Evolutionary conservation across 2,329 filamentous ascomycete species (phyloP), one percentile per base, ranked within the genome.

Genomic region (Ascochyta koolunga): DNA sequence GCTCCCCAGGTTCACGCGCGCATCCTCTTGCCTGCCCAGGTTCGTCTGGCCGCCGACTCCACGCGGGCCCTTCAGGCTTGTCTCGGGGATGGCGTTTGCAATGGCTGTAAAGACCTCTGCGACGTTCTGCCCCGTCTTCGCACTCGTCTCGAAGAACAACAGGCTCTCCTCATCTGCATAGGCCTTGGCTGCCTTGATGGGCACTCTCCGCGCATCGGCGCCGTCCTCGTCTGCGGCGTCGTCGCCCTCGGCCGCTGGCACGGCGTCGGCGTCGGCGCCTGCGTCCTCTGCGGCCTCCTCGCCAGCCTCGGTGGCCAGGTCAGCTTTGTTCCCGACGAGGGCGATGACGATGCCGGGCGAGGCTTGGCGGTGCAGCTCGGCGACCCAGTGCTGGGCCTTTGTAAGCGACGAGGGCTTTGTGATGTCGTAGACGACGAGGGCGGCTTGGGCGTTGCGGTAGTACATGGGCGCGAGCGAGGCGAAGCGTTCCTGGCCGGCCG

Each of bases 301-400:
- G 9, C 56, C 64, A 9, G 52, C 64, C 29, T 67, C 62, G 36
- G 58, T 87, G 44, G 90, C 90, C 68, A 99, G 82, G 82, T 99
- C 93, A 59, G 95, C 83, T 46, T 74, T 75, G 85, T 99, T 99
- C 70, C 93, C 93, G 32, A 98, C 95, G 38, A 99, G 85, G 49
- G 93, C 92, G 70, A 99, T 98, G 54, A 98, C 93, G 68, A 99
- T 98, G 22, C 93, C 93, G 2, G 93, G 93, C 10, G 90, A 95
- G 1, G 95, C 95, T 79, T 99, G 95, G 71, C 93, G 87, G 80
- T 98, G 93, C 52, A 99, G 85, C 79, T 99, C 93, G 51, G 93
- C 93, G 50, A 99, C 93, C 93, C 93, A 99, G 82, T 98, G 93
- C 80, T 96, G 96, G 47, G 95, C 95, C 81, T 99, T 98, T 77